Evolutionary conservation across 768 basidiomycete genomes (phyloP), one percentile per base, ranked within the genome.

Genomic region (Leccinum arenicola): DNA sequence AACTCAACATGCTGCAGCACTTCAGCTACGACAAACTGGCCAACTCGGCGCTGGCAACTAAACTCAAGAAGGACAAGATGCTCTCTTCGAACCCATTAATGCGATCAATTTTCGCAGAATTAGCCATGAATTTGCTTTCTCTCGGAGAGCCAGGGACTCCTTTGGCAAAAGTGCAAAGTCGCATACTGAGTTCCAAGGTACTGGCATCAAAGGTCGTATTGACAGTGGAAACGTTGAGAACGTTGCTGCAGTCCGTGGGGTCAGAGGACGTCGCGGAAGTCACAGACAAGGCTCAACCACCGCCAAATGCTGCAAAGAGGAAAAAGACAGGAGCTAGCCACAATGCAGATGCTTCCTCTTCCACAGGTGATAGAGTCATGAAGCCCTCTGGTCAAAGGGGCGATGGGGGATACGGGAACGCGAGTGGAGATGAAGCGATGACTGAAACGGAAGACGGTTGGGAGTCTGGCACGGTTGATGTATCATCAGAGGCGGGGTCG

Each of bases 131-230:
- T 56, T 53, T 75, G 9, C 59, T 79, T 43, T 55, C 71, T 15
- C 69, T 75, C 11, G 76, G 72, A 25, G 63, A 67, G 3, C 65
- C 79, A 17, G 80, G 81, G 23, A 79, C 82, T 21, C 68, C 75
- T 14, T 66, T 74, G 27, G 81, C 79, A 3, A 91, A 89, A 73
- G 81, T 88, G 1, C 86, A 89, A 64, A 85, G 80, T 60, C 83
- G 89, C 38, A 74, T 96, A 9, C 76, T 89, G 45, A 94, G 91
- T 67, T 88, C 88, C 4, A 93, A 90, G 69, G 71, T 78, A n/a
- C 75, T 94, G 11, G 85, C 91, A 1, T 74, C 77, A 3, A 84
- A 83, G 62, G 77, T 92, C 2, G 74, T 75, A 7, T 69, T 71
- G 23, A 80, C 82, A 14, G 67, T 94, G 2, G 77, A 78, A 10